Conservation (phyloP, 164 flowering plant genomes). For the grape (Vitis vinifera) region ASM3070453v1 NC_081819.1:22406501-22407000, state of each 20-base stretch:
- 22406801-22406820: too few relatives aligned
- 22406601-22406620: neutral
- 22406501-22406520: conserved; percentile 51
- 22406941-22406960: too few relatives aligned
- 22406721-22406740: neutral
- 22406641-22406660: neutral
- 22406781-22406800: too few relatives aligned
- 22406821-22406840: neutral
- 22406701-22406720: neutral
- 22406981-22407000: too few relatives aligned
- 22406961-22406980: too few relatives aligned
- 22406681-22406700: neutral
- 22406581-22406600: neutral
- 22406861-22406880: neutral
- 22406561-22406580: neutral
- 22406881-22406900: neutral
- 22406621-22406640: neutral
- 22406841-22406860: neutral
- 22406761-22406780: neutral
- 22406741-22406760: neutral
- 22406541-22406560: neutral
- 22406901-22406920: neutral
- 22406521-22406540: conserved; percentile 32
- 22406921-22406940: too few relatives aligned
- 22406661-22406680: neutral